Evolutionary conservation across 116 monocot species (phyloP).

Genomic region (Zostera marina): DNA sequence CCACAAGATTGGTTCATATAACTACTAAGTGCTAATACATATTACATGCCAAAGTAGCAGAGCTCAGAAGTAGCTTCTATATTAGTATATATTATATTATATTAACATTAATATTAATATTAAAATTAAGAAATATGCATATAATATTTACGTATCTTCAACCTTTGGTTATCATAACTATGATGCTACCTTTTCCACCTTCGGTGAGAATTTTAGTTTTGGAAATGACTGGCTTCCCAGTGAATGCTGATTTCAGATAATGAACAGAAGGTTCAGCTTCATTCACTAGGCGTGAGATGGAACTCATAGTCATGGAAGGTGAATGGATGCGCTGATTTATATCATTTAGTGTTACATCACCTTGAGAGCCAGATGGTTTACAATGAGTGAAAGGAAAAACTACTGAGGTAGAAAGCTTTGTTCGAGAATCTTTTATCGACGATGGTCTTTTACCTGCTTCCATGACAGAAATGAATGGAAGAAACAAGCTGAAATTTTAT

Average conservation of each 20-base stretch:
- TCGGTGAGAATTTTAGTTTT: constrained; percentile 87
- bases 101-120: too few species aligned
- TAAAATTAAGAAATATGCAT: too few species aligned
- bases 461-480: neutral
- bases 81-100: too few species aligned
- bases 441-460: constrained; percentile 39
- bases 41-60: too few species aligned
- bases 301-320: constrained; percentile 20
- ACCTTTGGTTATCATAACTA: constrained; percentile 80
- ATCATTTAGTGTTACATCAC: constrained; percentile 63
- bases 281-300: constrained; percentile 16
- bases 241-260: constrained; percentile 69
- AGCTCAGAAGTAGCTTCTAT: too few species aligned
- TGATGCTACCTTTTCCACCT: constrained; percentile 93
- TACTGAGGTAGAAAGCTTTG: constrained; percentile 45
- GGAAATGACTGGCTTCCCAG: constrained; percentile 83
- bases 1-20: too few species aligned
- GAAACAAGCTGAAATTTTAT: neutral
- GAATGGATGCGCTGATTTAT: constrained; percentile 73
- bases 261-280: constrained; percentile 18
- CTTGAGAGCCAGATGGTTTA: constrained; percentile 71
- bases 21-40: too few species aligned
- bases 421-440: constrained; percentile 26
- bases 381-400: constrained; percentile 74
- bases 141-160: constrained; percentile 15